phyloP scores from a whole-genome alignment of 306 rosid genomes.

The Crotalaria pallida region DNA sequence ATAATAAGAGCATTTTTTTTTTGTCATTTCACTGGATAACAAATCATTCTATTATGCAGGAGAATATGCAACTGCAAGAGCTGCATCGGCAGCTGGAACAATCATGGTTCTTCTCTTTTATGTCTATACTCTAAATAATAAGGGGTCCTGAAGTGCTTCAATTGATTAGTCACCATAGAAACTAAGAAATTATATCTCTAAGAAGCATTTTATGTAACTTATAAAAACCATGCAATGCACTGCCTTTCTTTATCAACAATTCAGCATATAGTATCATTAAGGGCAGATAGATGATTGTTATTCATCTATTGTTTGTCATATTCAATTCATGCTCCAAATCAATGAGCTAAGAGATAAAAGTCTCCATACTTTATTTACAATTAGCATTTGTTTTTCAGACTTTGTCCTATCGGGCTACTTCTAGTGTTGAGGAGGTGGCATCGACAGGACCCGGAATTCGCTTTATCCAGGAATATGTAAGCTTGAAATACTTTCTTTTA shows the following conservation, averaged over 20 bases:
- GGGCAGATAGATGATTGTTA: not conserved
- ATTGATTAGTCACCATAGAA: not conserved
- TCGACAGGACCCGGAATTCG: slow-evolving; percentile 99
- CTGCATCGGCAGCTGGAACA: slow-evolving; percentile 83
- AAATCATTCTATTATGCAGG: slow-evolving; percentile 35
- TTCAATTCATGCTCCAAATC: too few species aligned
- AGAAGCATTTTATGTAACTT: not conserved
- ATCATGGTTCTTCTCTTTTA: slow-evolving; percentile 59
- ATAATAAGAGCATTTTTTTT: not conserved
- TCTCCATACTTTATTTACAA: too few species aligned
- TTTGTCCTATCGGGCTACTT: slow-evolving; percentile 94
- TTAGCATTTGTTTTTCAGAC: slow-evolving; percentile 52
- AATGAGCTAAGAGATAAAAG: too few species aligned
- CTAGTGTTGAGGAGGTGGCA: slow-evolving; percentile 96
- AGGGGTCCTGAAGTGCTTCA: not conserved
- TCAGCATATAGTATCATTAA: not conserved
- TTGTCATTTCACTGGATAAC: slow-evolving; percentile 6
- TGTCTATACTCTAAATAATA: not conserved
- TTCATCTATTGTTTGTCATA: not conserved
- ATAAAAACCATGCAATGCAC: not conserved
- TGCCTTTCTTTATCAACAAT: not conserved
- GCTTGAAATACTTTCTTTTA: slow-evolving; percentile 22
- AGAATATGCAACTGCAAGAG: slow-evolving; percentile 86
- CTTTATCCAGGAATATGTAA: slow-evolving; percentile 90
- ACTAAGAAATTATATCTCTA: not conserved